A percentile compares a stretch with the other conserved stretches of the same genome.
Conservation (phyloP, 2,329 filamentous ascomycete genomes). For the Lachnellula subtilissima region DNA sequence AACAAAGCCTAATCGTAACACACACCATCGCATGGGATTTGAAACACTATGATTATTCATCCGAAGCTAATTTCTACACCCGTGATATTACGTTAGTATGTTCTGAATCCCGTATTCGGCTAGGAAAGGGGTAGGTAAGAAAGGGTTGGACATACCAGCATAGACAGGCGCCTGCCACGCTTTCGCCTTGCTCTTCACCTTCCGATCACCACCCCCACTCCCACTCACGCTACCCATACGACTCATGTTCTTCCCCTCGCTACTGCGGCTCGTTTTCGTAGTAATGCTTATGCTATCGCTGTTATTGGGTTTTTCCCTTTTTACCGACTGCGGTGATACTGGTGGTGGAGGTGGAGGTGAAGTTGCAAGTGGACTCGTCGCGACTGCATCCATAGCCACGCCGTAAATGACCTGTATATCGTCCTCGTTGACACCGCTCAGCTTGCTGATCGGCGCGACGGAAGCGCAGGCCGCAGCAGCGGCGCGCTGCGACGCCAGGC, state of each 20-base stretch:
- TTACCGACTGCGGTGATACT: neutral
- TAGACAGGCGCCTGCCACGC: conserved; percentile 39
- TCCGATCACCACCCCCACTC: conserved; percentile 17
- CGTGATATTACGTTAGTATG: neutral
- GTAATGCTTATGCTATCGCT: conserved; percentile 20
- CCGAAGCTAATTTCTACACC: conserved; percentile 4
- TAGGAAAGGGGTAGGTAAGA: no score
- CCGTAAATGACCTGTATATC: conserved; percentile 19
- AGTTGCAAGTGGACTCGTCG: neutral
- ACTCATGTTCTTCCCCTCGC: conserved; percentile 27
- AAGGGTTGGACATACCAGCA: conserved; percentile 28
- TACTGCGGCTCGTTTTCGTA: conserved; percentile 27
- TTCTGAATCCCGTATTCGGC: no score
- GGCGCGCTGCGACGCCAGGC: conserved; percentile 26
- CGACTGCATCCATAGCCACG: conserved; percentile 1
- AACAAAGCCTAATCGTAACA: no score
- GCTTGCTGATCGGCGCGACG: conserved; percentile 6
- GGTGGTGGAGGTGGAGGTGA: neutral
- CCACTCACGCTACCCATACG: conserved; percentile 24
- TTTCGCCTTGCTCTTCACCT: conserved; percentile 34
- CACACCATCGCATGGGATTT: no score
- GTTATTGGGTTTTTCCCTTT: neutral
- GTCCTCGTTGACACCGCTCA: conserved; percentile 16
- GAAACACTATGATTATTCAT: neutral
- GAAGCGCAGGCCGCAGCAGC: conserved; percentile 29